phyloP scores from a whole-genome alignment of 192 early-diverging fungal species.

The Backusella parvicylindrica region DNA sequence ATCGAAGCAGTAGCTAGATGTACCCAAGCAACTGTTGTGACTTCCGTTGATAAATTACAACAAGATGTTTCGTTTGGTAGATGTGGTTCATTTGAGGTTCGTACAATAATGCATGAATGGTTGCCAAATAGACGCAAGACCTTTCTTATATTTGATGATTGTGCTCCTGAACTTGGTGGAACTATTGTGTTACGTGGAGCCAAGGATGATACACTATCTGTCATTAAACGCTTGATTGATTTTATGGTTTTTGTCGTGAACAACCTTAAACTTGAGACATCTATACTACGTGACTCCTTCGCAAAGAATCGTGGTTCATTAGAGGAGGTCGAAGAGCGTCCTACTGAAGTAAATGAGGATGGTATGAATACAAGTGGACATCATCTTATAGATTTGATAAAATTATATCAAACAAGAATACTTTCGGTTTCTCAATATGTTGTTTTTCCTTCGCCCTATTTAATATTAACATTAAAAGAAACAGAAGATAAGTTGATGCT shows the following conservation, averaged over 20 bases:
- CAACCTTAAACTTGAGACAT: slow-evolving; percentile 84
- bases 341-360: slow-evolving; percentile 14
- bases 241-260: slow-evolving; percentile 85
- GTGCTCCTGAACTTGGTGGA: slow-evolving; percentile 72
- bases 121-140: slow-evolving; percentile 82
- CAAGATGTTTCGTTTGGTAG: slow-evolving; percentile 67
- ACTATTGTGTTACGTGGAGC: slow-evolving; percentile 91
- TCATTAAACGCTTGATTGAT: slow-evolving; percentile 80
- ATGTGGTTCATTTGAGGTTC: slow-evolving; percentile 72
- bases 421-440: slow-evolving; percentile 90
- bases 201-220: slow-evolving; percentile 53
- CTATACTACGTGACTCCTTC: slow-evolving; percentile 75
- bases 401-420: slow-evolving; percentile 64
- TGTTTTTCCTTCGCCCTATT: slow-evolving; percentile 79
- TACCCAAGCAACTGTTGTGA: slow-evolving; percentile 79
- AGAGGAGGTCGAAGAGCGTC: background rate
- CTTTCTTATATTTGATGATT: slow-evolving; percentile 88
- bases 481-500: slow-evolving; percentile 48
- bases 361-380: slow-evolving; percentile 26
- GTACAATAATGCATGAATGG: slow-evolving; percentile 77
- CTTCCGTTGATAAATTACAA: slow-evolving; percentile 79
- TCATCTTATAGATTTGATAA: slow-evolving; percentile 33
- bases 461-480: slow-evolving; percentile 62
- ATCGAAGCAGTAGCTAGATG: slow-evolving; percentile 83
- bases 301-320: slow-evolving; percentile 26